Conservation (phyloP, 2,329 filamentous ascomycete genomes). For the Kalmusia sp. region DNA sequence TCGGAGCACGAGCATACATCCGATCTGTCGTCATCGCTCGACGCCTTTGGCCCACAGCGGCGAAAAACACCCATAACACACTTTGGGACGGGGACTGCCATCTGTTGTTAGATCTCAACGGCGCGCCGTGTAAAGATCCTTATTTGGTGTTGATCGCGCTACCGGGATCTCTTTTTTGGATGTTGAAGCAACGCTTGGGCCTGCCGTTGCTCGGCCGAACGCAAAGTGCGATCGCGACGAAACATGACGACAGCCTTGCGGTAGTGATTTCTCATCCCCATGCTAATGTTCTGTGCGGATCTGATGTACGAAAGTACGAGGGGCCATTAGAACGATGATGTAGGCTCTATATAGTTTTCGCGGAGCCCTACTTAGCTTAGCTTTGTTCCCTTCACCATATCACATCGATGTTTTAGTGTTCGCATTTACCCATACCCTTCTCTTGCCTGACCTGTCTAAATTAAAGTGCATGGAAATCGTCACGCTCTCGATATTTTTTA, state of each 20-base stretch:
- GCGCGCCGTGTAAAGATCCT: not conserved
- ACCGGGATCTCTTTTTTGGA: not conserved
- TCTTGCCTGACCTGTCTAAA: not conserved
- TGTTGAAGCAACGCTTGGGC: not conserved
- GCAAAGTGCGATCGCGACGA: not conserved
- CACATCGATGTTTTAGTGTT: not conserved
- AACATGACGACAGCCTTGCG: not conserved
- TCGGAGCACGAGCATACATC: not conserved
- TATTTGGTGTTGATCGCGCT: not conserved
- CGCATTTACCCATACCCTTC: not conserved
- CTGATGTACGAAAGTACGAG: not conserved
- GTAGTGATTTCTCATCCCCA: not conserved
- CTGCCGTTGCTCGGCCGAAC: not conserved
- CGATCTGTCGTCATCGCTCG: not conserved
- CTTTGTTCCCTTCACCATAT: not conserved
- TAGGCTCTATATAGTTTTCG: constrained; percentile 1
- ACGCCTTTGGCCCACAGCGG: not conserved
- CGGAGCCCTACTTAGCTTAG: not conserved
- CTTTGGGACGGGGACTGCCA: not conserved
- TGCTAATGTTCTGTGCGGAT: not conserved
- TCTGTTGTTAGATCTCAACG: not conserved
- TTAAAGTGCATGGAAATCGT: constrained; percentile 2
- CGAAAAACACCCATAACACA: not conserved
- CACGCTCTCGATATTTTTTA: constrained; percentile 6
- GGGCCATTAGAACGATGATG: not conserved